Base-by-base conservation (phyloP, 805 yeast species). In the Scheffersomyces stipitis region DNA sequence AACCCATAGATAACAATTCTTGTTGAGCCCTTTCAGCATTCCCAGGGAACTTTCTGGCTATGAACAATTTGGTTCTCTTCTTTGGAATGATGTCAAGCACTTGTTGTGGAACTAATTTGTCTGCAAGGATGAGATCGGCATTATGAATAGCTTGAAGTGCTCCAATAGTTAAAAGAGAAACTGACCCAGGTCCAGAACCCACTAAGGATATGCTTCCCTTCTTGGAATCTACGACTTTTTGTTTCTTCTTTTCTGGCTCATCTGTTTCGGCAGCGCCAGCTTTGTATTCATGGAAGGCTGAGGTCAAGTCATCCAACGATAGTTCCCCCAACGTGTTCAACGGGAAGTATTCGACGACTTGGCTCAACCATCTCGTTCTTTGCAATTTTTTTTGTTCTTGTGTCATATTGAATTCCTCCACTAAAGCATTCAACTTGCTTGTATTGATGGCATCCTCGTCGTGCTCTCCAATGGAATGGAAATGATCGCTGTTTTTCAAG, bases 21-120 rank as follows among this genome's bases (percentile, higher is more conserved):
- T 84, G 75, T 60, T 91, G 98, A 0, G 98, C 98, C 32, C 76
- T 75, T 52, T 89, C 96, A 1, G 98, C 97, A 57, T 91, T 91
- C 1, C 98, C 98, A 2, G 98, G 98, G 64, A 89, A 91, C 60
- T 91, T 91, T 28, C 88, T 75, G 2, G 98, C 98, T 41, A 91
- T 89, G 56, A 85, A 88, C 3, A 83, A 68, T 30, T 81, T 82
- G 1, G 95, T 86, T 18, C 66, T 43, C 20, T 71, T 70, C 20
- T 74, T 58, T 0, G 97, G 97, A n/a, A 91, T 82, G 14, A 90
- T 62, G 30, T 83, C 86, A 24, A 91, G 65, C 1, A 91, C 95
- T 49, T 82, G 83, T 49, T 84, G 86, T 3, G 98, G 98, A 0
- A 91, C 97, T 17, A 91, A 71, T 54, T 91, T 91, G 58, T 91